A percentile compares a stretch with the other conserved stretches of the same genome.
These are phyloP conservation scores for Daldinia loculata DNA, from an alignment of 495 filamentous ascomycete genomes.

Conservation along the genomic window DNA sequence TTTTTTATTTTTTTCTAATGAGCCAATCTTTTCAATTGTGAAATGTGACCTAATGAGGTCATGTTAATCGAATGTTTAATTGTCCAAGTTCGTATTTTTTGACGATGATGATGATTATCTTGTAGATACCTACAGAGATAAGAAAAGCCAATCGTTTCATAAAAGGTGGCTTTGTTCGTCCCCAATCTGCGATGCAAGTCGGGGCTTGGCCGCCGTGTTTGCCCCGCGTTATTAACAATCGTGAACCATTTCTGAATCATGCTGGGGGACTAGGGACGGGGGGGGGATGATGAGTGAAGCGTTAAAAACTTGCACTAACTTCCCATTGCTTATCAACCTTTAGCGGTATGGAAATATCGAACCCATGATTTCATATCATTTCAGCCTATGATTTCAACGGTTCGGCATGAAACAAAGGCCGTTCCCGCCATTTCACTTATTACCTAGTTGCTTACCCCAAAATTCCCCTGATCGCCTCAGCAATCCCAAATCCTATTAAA, in stretches of 20 bases:
- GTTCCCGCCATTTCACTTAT: slow-evolving; percentile 6
- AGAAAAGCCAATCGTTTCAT: not conserved
- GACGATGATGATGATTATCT: not conserved
- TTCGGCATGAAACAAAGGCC: slow-evolving; percentile 26
- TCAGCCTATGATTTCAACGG: not conserved
- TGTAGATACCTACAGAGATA: not conserved
- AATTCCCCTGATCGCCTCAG: slow-evolving; percentile 22
- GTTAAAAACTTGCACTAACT: not conserved
- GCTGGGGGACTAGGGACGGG: not conserved
- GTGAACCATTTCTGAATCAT: slow-evolving; percentile 5
- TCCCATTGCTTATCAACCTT: not conserved
- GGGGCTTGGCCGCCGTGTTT: slow-evolving; percentile 4
- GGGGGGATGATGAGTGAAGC: not conserved
- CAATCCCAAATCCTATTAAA: slow-evolving; percentile 18
- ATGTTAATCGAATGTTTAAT: slow-evolving; percentile 10
- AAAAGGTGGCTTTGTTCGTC: not conserved
- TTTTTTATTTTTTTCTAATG: not conserved
- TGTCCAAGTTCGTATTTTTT: not conserved
- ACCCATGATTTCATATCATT: not conserved
- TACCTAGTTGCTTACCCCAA: not conserved
- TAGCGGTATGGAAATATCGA: not conserved
- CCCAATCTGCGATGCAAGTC: not conserved
- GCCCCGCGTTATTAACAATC: slow-evolving; percentile 3
- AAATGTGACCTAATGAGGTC: slow-evolving; percentile 11
- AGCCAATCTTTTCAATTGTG: slow-evolving; percentile 6